Conservation (phyloP, 768 basidiomycete genomes). For the Phanerodontia chrysosporium region DNA sequence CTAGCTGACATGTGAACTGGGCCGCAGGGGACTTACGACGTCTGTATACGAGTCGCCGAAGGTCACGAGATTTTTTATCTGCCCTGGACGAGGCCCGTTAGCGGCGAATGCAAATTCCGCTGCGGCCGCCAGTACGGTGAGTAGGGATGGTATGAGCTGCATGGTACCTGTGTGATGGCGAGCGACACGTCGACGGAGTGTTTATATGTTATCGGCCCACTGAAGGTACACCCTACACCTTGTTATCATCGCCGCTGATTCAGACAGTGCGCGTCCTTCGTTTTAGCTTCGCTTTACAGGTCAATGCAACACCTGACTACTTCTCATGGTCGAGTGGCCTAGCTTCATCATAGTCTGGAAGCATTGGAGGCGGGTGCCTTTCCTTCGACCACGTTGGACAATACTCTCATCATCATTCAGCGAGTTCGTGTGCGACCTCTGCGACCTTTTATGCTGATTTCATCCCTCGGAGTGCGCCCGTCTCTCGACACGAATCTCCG, state of each 20-base stretch:
- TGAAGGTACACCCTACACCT: no score
- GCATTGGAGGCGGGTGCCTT: no score
- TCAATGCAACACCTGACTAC: no score
- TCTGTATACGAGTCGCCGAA: constrained; percentile 71
- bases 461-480: neutral
- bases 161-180: neutral
- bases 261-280: no score
- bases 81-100: constrained; percentile 28
- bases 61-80: constrained; percentile 61
- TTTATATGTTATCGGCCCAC: neutral
- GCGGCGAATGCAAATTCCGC: neutral
- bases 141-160: neutral
- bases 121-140: neutral
- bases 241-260: no score
- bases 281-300: no score
- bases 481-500: neutral
- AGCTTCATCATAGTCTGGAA: no score
- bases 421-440: neutral
- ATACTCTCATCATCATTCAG: no score
- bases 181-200: neutral
- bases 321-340: no score
- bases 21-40: constrained; percentile 24
- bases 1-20: neutral
- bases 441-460: neutral
- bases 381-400: no score